phyloP scores from a whole-genome alignment of 768 basidiomycete genomes.

The Symmetrospora coprosmae region DNA sequence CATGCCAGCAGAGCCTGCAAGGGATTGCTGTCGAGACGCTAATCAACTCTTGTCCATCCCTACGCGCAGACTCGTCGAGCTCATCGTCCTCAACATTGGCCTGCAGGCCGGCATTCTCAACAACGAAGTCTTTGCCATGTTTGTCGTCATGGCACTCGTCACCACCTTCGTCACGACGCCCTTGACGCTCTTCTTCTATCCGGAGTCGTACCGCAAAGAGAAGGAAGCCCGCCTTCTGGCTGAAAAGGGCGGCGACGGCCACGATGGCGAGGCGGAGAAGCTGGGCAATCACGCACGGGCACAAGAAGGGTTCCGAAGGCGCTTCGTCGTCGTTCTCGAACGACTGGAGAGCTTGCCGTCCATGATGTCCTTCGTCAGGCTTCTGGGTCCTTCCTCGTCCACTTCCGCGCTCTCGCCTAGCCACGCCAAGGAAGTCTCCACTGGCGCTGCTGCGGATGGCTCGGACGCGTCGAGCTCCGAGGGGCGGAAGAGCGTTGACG shows the following conservation, averaged over 20 bases:
- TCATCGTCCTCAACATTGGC: slow-evolving; percentile 84
- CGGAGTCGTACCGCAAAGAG: slow-evolving; percentile 44
- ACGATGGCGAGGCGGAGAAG: slow-evolving; percentile 2
- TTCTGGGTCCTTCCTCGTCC: slow-evolving; percentile 41
- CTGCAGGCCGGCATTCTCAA: slow-evolving; percentile 60
- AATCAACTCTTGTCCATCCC: slow-evolving; percentile 39
- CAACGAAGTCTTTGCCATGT: slow-evolving; percentile 66
- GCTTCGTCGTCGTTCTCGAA: slow-evolving; percentile 75
- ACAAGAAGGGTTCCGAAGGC: slow-evolving; percentile 40
- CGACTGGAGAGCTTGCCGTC: slow-evolving; percentile 76
- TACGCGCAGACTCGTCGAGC: slow-evolving; percentile 51
- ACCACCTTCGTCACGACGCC: slow-evolving; percentile 44
- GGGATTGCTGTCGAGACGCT: neutral
- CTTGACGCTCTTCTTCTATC: slow-evolving; percentile 63
- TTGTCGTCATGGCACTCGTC: slow-evolving; percentile 47
- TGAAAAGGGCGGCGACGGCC: neutral
- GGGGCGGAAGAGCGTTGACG: no score
- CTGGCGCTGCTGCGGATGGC: no score
- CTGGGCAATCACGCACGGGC: slow-evolving; percentile 13
- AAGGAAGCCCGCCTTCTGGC: neutral
- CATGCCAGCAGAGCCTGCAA: neutral
- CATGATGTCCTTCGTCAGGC: slow-evolving; percentile 76
- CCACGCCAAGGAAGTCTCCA: no score
- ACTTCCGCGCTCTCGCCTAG: no score
- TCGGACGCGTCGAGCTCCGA: no score